These are phyloP conservation scores for Farysia itapuensis DNA, from an alignment of 1,284 basidiomycete genomes.

Conservation along the genomic window DNA sequence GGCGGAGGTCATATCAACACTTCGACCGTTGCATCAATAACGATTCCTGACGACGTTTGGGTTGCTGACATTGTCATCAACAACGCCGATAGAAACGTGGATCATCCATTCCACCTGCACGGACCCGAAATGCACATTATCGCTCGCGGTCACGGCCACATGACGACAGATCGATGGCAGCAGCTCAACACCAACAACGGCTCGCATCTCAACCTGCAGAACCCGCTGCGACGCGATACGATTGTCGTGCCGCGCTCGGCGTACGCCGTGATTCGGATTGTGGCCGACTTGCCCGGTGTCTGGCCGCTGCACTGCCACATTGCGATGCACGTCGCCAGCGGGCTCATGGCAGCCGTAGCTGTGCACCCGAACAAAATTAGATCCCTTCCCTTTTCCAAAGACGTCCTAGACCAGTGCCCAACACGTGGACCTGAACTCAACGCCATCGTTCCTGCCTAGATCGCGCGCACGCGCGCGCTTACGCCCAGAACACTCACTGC, in stretches of 20 bases:
- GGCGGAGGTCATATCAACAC: constrained; percentile 15
- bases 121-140: constrained; percentile 50
- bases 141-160: constrained; percentile 52
- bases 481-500: no score
- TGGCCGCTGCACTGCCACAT: constrained; percentile 50
- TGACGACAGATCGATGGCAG: constrained; percentile 31
- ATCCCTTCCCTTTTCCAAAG: constrained; percentile 20
- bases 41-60: constrained; percentile 27
- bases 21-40: constrained; percentile 17
- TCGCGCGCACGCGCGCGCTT: no score
- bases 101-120: constrained; percentile 57
- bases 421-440: constrained; percentile 4
- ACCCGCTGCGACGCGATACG: constrained; percentile 61
- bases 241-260: constrained; percentile 46
- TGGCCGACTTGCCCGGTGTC: constrained; percentile 33
- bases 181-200: constrained; percentile 8
- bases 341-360: constrained; percentile 45
- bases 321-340: constrained; percentile 42
- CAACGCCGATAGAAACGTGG: constrained; percentile 54
- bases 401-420: constrained; percentile 36
- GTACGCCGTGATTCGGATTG: constrained; percentile 47
- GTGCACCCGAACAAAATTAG: constrained; percentile 44
- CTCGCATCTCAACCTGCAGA: constrained; percentile 43
- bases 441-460: constrained; percentile 8
- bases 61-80: constrained; percentile 57